Evolutionary conservation across 2,329 filamentous ascomycete genomes (phyloP).

Genomic region (Sarocladiaceae sp.): DNA sequence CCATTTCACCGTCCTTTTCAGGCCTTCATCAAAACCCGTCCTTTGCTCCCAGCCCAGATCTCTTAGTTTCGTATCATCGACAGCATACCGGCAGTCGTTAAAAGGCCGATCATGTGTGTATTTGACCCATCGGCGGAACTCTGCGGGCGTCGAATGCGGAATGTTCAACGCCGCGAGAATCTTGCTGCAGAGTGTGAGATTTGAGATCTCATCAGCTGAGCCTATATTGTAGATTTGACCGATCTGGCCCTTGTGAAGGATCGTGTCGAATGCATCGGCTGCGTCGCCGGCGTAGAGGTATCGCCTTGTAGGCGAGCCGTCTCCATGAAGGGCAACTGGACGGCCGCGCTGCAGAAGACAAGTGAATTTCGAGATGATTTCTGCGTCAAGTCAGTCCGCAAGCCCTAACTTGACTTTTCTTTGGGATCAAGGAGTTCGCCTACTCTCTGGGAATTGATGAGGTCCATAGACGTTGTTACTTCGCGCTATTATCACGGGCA

Average conservation of each 20-base stretch:
- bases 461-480: slow-evolving; percentile 85
- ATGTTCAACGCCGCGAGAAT: slow-evolving; percentile 59
- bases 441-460: slow-evolving; percentile 78
- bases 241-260: slow-evolving; percentile 67
- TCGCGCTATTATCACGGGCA: slow-evolving; percentile 72
- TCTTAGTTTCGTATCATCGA: slow-evolving; percentile 62
- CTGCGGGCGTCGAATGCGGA: slow-evolving; percentile 39
- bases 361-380: slow-evolving; percentile 79
- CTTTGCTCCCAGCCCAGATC: slow-evolving; percentile 64
- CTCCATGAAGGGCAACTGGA: slow-evolving; percentile 68
- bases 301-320: slow-evolving; percentile 66
- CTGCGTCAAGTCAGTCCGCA: slow-evolving; percentile 30
- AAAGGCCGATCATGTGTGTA: slow-evolving; percentile 74
- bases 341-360: slow-evolving; percentile 61
- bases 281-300: slow-evolving; percentile 77
- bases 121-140: slow-evolving; percentile 60
- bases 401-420: not conserved
- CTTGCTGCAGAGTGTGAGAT: slow-evolving; percentile 60
- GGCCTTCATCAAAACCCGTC: slow-evolving; percentile 56
- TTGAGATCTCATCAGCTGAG: slow-evolving; percentile 71
- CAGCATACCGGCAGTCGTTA: slow-evolving; percentile 68
- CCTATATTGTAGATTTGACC: slow-evolving; percentile 80
- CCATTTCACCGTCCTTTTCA: slow-evolving; percentile 62
- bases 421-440: too few relatives aligned
- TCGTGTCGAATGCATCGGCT: slow-evolving; percentile 76